phyloP scores from a whole-genome alignment of 2,329 filamentous ascomycete genomes.

The Xylaria digitata region DNA sequence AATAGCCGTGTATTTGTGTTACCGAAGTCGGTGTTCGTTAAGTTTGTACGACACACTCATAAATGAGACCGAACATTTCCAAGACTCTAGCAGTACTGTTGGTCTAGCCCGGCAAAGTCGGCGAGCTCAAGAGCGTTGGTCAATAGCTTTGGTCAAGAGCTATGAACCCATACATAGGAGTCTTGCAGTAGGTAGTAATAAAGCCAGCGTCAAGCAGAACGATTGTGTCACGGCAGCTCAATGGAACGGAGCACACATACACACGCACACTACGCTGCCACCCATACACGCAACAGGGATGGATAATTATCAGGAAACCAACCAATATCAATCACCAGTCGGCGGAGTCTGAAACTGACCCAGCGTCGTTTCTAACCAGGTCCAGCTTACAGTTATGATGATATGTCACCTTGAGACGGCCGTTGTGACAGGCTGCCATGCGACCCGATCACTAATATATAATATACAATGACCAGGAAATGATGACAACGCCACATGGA shows the following conservation, averaged over 20 bases:
- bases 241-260: conserved; percentile 19
- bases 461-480: neutral
- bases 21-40: conserved; percentile 17
- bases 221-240: conserved; percentile 3
- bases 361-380: conserved; percentile 2
- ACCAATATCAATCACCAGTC: conserved; percentile 4
- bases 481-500: neutral
- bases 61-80: no score
- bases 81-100: no score
- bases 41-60: neutral
- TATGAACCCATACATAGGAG: no score
- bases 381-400: conserved; percentile 9
- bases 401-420: conserved; percentile 16
- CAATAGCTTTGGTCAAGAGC: no score
- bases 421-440: conserved; percentile 13
- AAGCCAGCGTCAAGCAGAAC: no score
- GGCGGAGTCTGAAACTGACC: conserved; percentile 27
- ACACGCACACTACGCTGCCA: neutral
- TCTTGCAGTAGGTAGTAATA: no score
- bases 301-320: conserved; percentile 11
- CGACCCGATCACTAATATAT: conserved; percentile 17
- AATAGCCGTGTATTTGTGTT: conserved; percentile 5
- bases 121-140: neutral
- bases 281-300: conserved; percentile 13
- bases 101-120: neutral